Evolutionary conservation across 306 rosid species (phyloP).

Genomic region (Senna tora): DNA sequence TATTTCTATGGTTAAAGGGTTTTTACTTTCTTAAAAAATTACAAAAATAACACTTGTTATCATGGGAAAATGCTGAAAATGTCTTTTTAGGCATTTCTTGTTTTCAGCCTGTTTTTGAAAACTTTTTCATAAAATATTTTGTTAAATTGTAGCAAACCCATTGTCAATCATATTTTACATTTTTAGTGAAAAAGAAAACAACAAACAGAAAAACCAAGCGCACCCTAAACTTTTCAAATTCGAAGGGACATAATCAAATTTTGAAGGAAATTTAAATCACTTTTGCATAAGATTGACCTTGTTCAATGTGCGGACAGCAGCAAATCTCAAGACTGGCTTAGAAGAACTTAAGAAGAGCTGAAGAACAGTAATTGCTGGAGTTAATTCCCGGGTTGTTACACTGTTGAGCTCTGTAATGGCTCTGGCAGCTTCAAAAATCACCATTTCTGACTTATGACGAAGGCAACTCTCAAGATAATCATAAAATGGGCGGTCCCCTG

Average conservation of each 20-base stretch:
- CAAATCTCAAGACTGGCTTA: constrained; percentile 97
- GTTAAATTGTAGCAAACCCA: too few relatives aligned
- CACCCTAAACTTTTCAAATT: neutral
- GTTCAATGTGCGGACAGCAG: constrained; percentile 98
- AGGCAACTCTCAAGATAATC: constrained; percentile 98
- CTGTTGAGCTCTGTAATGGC: constrained; percentile 95
- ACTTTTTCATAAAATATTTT: too few relatives aligned
- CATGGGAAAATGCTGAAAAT: too few relatives aligned
- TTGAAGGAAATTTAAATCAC: constrained; percentile 25
- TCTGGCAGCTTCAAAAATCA: constrained; percentile 97
- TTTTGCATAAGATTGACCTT: constrained; percentile 54
- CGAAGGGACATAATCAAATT: constrained; percentile 15
- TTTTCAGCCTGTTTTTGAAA: too few relatives aligned
- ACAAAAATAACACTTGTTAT: too few relatives aligned
- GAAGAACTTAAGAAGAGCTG: constrained; percentile 97
- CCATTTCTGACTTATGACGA: constrained; percentile 99
- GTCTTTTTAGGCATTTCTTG: too few relatives aligned
- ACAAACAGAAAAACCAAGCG: too few relatives aligned
- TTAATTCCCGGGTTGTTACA: constrained; percentile 86
- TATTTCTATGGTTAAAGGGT: too few relatives aligned
- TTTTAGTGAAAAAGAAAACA: too few relatives aligned
- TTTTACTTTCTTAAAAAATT: too few relatives aligned
- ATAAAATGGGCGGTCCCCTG: constrained; percentile 94
- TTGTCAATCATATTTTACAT: too few relatives aligned
- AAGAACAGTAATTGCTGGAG: constrained; percentile 98